These are phyloP conservation scores for Lentinula boryana DNA, from an alignment of 768 basidiomycete genomes.

Conservation along the genomic window DNA sequence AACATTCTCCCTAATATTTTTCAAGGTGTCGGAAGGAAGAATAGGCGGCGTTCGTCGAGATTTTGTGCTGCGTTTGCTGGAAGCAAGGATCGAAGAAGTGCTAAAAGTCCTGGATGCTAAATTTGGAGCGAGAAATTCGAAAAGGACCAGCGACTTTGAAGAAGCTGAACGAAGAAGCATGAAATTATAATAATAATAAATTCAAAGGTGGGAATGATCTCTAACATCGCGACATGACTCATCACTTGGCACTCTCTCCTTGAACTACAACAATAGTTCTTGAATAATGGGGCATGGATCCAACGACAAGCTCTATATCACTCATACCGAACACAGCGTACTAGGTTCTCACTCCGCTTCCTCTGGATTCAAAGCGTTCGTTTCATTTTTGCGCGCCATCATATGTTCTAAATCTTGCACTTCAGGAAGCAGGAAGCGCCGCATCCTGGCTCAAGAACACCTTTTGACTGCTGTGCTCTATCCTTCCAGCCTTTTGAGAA, in stretches of 20 bases:
- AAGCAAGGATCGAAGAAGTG: background rate
- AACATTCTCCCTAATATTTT: constrained; percentile 14
- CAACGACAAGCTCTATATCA: constrained; percentile 76
- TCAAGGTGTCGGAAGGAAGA: constrained; percentile 4
- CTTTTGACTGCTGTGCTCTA: constrained; percentile 89
- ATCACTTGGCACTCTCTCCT: background rate
- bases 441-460: constrained; percentile 59
- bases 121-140: constrained; percentile 40
- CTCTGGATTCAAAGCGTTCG: constrained; percentile 64
- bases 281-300: constrained; percentile 4
- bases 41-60: background rate
- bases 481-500: constrained; percentile 87
- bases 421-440: constrained; percentile 65
- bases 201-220: background rate
- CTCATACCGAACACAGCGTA: constrained; percentile 78
- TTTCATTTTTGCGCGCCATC: constrained; percentile 11
- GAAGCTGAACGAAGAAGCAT: background rate
- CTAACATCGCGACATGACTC: background rate
- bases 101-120: constrained; percentile 16
- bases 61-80: background rate
- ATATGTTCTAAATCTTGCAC: background rate
- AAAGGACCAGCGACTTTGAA: constrained; percentile 14
- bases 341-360: constrained; percentile 81
- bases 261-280: background rate
- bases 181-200: background rate